A percentile compares a stretch with the other conserved stretches of the same genome.
Evolutionary conservation across 495 filamentous ascomycete genomes (phyloP).

Genomic region (Physcia stellaris): DNA sequence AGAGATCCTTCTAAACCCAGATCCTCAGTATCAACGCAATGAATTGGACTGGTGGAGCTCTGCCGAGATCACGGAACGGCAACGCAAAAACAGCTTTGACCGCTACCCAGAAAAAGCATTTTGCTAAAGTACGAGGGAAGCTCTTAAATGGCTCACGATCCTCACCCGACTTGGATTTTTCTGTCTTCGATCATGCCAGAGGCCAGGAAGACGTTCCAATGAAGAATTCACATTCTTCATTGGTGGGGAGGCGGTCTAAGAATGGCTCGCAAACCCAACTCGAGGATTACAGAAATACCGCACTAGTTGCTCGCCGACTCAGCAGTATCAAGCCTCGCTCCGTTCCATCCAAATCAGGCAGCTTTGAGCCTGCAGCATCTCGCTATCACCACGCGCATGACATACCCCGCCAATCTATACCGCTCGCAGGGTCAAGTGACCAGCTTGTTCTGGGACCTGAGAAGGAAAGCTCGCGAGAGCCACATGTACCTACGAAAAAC

Average conservation of each 20-base stretch:
- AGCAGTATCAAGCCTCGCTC: too few relatives aligned
- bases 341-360: too few relatives aligned
- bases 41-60: constrained; percentile 17
- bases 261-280: constrained; percentile 4
- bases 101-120: constrained; percentile 15
- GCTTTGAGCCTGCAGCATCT: too few relatives aligned
- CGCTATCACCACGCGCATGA: too few relatives aligned
- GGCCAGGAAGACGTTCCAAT: neutral
- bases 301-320: too few relatives aligned
- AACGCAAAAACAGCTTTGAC: constrained; percentile 6
- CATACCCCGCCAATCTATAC: too few relatives aligned
- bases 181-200: constrained; percentile 2
- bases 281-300: constrained; percentile 9
- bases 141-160: constrained; percentile 3
- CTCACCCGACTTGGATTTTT: neutral
- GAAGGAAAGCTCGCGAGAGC: neutral
- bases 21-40: too few relatives aligned
- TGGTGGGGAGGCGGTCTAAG: neutral
- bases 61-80: constrained; percentile 12
- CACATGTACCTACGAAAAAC: neutral
- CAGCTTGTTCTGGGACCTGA: neutral
- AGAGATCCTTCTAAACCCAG: too few relatives aligned
- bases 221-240: neutral
- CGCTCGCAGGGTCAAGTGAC: neutral
- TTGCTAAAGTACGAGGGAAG: constrained; percentile 13